Conservation (phyloP, 805 yeast species). For the Hanseniaspora guilliermondii region DNA sequence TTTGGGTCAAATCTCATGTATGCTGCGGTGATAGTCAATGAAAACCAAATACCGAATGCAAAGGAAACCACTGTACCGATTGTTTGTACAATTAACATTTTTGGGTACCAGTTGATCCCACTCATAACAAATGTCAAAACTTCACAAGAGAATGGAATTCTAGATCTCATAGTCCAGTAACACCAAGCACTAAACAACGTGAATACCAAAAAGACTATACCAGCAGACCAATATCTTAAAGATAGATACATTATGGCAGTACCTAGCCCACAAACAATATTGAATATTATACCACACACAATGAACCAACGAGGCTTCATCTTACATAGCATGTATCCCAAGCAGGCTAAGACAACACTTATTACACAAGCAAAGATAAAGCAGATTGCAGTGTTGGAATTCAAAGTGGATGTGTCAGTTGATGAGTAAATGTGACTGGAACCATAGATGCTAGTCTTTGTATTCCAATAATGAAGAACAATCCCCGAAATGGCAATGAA, state of each 20-base stretch:
- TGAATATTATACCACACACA: slow-evolving; percentile 51
- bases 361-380: slow-evolving; percentile 54
- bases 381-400: slow-evolving; percentile 62
- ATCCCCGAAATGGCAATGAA: slow-evolving; percentile 60
- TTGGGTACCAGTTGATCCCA: slow-evolving; percentile 62
- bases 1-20: slow-evolving; percentile 66
- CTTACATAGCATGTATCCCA: slow-evolving; percentile 51
- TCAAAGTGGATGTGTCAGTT: slow-evolving; percentile 46
- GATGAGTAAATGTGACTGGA: slow-evolving; percentile 54
- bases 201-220: slow-evolving; percentile 58
- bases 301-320: slow-evolving; percentile 56
- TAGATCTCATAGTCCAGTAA: slow-evolving; percentile 56
- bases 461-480: slow-evolving; percentile 50
- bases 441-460: slow-evolving; percentile 35
- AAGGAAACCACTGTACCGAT: slow-evolving; percentile 49
- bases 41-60: slow-evolving; percentile 53
- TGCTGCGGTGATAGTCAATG: slow-evolving; percentile 57
- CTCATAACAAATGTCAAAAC: slow-evolving; percentile 61
- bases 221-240: slow-evolving; percentile 64
- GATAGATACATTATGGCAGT: slow-evolving; percentile 65
- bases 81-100: slow-evolving; percentile 48
- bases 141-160: slow-evolving; percentile 66
- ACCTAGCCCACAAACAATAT: slow-evolving; percentile 57
- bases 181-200: slow-evolving; percentile 52
- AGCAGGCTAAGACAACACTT: slow-evolving; percentile 43